Base-by-base conservation (phyloP, 257 asterid genomes). In the Scutellaria minor region DNA sequence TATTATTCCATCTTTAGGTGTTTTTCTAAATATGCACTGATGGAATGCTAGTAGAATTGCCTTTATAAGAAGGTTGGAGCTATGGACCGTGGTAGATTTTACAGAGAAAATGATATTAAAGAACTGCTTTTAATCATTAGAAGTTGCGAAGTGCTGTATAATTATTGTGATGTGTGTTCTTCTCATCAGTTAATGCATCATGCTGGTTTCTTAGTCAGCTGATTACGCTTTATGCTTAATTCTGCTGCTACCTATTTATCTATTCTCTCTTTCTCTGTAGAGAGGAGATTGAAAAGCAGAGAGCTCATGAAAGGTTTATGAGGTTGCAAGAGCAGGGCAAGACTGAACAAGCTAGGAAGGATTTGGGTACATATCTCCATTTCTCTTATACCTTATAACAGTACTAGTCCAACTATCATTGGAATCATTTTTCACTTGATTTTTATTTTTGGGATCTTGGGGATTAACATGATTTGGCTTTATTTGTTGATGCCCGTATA, bases 261-360 rank as follows among this genome's bases (percentile, higher is more conserved):
- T 24, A 24, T 24, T 1, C 42, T 44, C 24, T 55, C 77, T 55
- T 83, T 58, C 55, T 40, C 68, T 50, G 9, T 0, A 94, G 99
- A 81, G 99, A 94, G 87, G 99, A 94, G 88, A 85, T 94, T 75
- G 99, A 94, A 84, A 94, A 63, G 77, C 97, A 89, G 83, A 77
- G 76, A 77, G 93, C 99, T 58, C 99, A 90, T 72, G 99, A 91
- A 69, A 87, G 97, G 88, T 94, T 86, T 77, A 94, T 94, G 99
- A 87, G 74, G 95, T 86, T 94, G 80, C 99, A 91, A 83, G 99
- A 94, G 80, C 97, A 91, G 79, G 99, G 99, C 59, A 91, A 94
- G 85, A 94, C 99, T 3, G 99, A 94, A 0, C 97, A 89, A 78
- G 90, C 99, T 37, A 89, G 42, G 87, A 94, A 94, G 73, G 99